A percentile compares a stretch with the other conserved stretches of the same genome.
These are phyloP conservation scores for Aspergillus neoniger DNA, from an alignment of 2,329 filamentous ascomycete genomes.

Conservation along the genomic window DNA sequence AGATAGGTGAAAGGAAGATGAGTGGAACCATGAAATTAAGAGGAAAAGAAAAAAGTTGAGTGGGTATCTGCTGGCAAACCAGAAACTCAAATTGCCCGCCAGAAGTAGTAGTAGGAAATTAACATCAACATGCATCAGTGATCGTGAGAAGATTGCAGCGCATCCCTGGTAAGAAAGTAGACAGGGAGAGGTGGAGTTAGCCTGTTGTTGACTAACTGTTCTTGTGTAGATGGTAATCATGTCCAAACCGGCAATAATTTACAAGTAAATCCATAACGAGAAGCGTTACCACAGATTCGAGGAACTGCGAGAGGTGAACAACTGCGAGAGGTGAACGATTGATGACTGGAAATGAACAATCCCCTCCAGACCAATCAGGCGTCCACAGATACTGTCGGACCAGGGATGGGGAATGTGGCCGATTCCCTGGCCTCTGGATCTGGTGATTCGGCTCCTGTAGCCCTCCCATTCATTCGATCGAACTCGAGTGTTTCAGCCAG, in stretches of 20 bases:
- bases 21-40: slow-evolving; percentile 2
- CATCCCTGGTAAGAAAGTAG: neutral
- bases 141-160: neutral
- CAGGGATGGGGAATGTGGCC: slow-evolving; percentile 29
- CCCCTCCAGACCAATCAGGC: slow-evolving; percentile 20
- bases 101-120: slow-evolving; percentile 18
- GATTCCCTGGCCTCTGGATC: slow-evolving; percentile 32
- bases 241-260: neutral
- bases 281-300: neutral
- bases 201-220: no score
- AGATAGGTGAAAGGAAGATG: neutral
- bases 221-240: neutral
- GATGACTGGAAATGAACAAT: neutral
- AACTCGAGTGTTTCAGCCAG: slow-evolving; percentile 49
- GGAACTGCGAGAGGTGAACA: neutral
- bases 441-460: slow-evolving; percentile 29
- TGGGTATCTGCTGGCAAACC: slow-evolving; percentile 40
- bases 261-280: slow-evolving; percentile 4
- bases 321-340: neutral
- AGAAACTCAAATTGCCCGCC: slow-evolving; percentile 20
- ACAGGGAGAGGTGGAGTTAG: neutral
- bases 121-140: neutral
- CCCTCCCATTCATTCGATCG: slow-evolving; percentile 43
- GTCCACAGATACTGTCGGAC: slow-evolving; percentile 36
- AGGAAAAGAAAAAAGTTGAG: neutral